Evolutionary conservation across 1,139 yeast species (phyloP).

Genomic region (Kodamaea fungicola): DNA sequence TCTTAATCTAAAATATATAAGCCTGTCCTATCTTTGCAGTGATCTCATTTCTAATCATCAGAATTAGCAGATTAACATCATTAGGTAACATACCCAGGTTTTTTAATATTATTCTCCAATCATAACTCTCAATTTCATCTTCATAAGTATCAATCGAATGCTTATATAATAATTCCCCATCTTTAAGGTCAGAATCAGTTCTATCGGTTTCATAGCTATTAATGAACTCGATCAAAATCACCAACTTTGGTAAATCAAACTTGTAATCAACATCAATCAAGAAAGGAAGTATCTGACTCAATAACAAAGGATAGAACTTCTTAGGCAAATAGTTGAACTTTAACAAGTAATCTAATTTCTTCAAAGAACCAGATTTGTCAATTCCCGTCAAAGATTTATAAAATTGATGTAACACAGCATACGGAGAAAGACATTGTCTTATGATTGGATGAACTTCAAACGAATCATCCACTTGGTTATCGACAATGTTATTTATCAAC

Average conservation of each 20-base stretch:
- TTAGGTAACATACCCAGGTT: constrained; percentile 20
- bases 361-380: constrained; percentile 22
- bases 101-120: constrained; percentile 33
- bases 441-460: constrained; percentile 52
- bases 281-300: constrained; percentile 49
- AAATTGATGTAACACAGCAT: constrained; percentile 60
- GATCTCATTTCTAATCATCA: constrained; percentile 30
- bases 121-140: constrained; percentile 17
- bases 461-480: constrained; percentile 29
- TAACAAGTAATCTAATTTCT: constrained; percentile 49
- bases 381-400: constrained; percentile 27
- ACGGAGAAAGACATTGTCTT: constrained; percentile 68
- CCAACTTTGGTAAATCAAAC: constrained; percentile 42
- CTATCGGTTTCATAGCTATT: constrained; percentile 42
- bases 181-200: constrained; percentile 21
- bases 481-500: constrained; percentile 51
- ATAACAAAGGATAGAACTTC: constrained; percentile 49
- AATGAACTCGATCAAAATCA: constrained; percentile 45
- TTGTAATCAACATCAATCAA: constrained; percentile 23
- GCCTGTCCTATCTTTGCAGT: constrained; percentile 38
- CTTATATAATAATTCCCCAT: constrained; percentile 32
- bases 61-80: constrained; percentile 22
- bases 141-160: constrained; percentile 27
- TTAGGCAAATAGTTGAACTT: constrained; percentile 65
- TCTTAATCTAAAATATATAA: constrained; percentile 18